A percentile compares a stretch with the other conserved stretches of the same genome.
These are phyloP conservation scores for Camellia lanceoleosa DNA, from an alignment of 148 eudicot genomes.

Conservation along the genomic window DNA sequence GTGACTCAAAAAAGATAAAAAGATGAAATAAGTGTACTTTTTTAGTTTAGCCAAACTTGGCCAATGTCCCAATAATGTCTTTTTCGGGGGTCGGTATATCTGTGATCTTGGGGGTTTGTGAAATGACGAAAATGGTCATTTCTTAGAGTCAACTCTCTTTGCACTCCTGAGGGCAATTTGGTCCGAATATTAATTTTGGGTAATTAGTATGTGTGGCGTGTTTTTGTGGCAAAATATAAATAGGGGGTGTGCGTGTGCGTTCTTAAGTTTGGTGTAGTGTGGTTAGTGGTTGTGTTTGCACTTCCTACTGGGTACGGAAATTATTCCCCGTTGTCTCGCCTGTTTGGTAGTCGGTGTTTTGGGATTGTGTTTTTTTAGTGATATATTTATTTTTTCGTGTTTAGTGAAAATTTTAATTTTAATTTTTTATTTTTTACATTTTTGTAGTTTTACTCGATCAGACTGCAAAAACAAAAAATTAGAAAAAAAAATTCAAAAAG, in stretches of 20 bases:
- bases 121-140: conserved; percentile 6
- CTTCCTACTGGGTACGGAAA: neutral
- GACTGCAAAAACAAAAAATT: too few relatives aligned
- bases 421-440: too few relatives aligned
- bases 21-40: too few relatives aligned
- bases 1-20: too few relatives aligned
- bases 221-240: neutral
- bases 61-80: neutral
- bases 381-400: neutral
- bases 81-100: neutral
- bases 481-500: too few relatives aligned
- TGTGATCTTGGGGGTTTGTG: conserved; percentile 13
- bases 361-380: neutral
- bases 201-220: neutral
- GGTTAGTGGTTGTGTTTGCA: conserved; percentile 8
- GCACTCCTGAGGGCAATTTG: neutral
- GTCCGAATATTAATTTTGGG: neutral
- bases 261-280: conserved; percentile 10
- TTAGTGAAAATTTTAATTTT: neutral
- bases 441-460: too few relatives aligned
- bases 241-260: neutral
- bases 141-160: neutral
- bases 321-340: neutral
- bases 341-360: neutral
- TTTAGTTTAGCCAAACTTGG: too few relatives aligned